Percentiles rank a stretch among this genome's conserved stretches.
These are phyloP conservation scores for Phoma sp. DNA, from an alignment of 2,329 filamentous ascomycete species.

Conservation along the genomic window DNA sequence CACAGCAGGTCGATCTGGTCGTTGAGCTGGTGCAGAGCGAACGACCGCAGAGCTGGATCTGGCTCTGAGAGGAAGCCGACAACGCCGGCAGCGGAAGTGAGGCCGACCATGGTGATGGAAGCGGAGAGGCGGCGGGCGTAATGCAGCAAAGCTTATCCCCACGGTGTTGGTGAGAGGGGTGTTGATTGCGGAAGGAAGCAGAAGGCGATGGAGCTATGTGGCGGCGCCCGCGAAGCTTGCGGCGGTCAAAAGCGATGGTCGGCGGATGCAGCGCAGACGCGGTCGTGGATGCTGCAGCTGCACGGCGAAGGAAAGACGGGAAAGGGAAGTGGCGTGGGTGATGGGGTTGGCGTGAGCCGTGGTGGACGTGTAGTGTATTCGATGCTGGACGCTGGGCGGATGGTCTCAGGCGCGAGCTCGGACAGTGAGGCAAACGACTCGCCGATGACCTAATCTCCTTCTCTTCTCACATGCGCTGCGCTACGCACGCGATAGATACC, in stretches of 20 bases:
- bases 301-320: slow-evolving; percentile 41
- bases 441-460: slow-evolving; percentile 19
- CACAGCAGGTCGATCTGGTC: slow-evolving; percentile 96
- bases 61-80: slow-evolving; percentile 95
- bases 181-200: slow-evolving; percentile 40
- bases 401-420: slow-evolving; percentile 24
- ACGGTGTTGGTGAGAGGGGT: slow-evolving; percentile 29
- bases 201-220: slow-evolving; percentile 46
- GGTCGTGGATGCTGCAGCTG: slow-evolving; percentile 16
- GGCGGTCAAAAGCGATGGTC: slow-evolving; percentile 21
- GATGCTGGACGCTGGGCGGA: slow-evolving; percentile 19
- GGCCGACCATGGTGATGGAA: slow-evolving; percentile 74
- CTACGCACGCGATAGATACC: slow-evolving; percentile 12
- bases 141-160: slow-evolving; percentile 20
- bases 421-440: slow-evolving; percentile 24
- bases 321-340: slow-evolving; percentile 33
- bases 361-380: slow-evolving; percentile 29
- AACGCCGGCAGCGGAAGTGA: slow-evolving; percentile 92
- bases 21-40: slow-evolving; percentile 93
- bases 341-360: slow-evolving; percentile 42
- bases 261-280: slow-evolving; percentile 20
- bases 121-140: slow-evolving; percentile 17
- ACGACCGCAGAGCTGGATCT: slow-evolving; percentile 91
- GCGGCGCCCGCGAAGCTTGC: slow-evolving; percentile 41
- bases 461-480: slow-evolving; percentile 18